These are phyloP conservation scores for Picochlorum sp. DNA, from an alignment of 139 green algal genomes.

Conservation along the genomic window DNA sequence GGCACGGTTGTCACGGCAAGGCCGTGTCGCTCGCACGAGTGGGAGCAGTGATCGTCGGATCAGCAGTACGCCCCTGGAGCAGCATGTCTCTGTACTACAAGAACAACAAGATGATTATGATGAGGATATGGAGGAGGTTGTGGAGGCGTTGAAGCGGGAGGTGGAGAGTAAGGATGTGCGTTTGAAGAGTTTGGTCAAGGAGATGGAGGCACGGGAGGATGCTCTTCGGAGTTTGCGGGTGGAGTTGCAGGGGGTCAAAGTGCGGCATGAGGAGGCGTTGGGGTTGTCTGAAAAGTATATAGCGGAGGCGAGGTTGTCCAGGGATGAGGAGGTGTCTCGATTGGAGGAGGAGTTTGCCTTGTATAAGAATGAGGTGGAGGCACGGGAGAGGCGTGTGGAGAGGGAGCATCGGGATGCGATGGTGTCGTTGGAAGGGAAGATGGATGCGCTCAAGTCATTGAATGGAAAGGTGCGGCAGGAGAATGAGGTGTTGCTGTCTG, in stretches of 20 bases:
- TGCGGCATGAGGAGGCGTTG: conserved; percentile 11
- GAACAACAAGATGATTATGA: conserved; percentile 13
- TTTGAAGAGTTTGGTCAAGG: conserved; percentile 11
- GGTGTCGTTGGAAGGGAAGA: background rate
- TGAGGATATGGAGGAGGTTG: conserved; percentile 23
- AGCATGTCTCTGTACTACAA: background rate
- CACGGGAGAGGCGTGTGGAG: conserved; percentile 1
- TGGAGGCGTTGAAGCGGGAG: conserved; percentile 31
- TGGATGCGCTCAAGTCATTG: conserved; percentile 14
- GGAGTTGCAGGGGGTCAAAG: conserved; percentile 11
- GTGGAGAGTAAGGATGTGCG: conserved; percentile 22
- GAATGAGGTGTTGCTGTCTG: conserved; percentile 16
- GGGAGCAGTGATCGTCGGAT: background rate
- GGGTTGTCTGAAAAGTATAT: conserved; percentile 21
- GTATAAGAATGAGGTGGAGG: conserved; percentile 2
- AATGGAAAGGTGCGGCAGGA: conserved; percentile 10
- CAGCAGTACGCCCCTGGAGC: background rate
- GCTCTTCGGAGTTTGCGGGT: conserved; percentile 17
- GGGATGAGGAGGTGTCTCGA: conserved; percentile 14
- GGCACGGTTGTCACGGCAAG: conserved; percentile 4
- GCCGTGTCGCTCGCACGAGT: conserved; percentile 7
- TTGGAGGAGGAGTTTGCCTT: background rate
- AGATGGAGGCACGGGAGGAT: conserved; percentile 10
- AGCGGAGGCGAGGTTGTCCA: conserved; percentile 12
- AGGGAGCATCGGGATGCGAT: conserved; percentile 13